Evolutionary conservation across 1,284 basidiomycete species (phyloP).

Genomic region (Boletus smithii): DNA sequence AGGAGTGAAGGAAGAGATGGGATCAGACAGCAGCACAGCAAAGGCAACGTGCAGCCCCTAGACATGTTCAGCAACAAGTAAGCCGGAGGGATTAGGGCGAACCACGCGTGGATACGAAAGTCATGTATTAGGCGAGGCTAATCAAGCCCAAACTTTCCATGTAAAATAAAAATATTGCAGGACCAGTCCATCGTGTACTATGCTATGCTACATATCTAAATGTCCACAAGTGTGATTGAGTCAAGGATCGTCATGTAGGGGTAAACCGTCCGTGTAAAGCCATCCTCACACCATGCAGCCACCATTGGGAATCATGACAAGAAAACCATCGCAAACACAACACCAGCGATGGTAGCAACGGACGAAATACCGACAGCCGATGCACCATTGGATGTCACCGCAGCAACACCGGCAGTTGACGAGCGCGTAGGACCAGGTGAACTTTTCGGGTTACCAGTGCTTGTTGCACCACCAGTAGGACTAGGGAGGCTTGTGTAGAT

Average conservation of each 20-base stretch:
- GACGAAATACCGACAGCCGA: slow-evolving; percentile 37
- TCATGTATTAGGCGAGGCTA: not conserved
- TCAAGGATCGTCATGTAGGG: too few species aligned
- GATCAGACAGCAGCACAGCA: slow-evolving; percentile 13
- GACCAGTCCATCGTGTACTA: too few species aligned
- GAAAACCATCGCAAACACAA: slow-evolving; percentile 45
- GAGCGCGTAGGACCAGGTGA: slow-evolving; percentile 24
- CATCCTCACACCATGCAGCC: too few species aligned
- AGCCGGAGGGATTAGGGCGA: too few species aligned
- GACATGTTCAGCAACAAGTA: slow-evolving; percentile 3
- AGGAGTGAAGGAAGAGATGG: not conserved
- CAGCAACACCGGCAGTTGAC: slow-evolving; percentile 23
- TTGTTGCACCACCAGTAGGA: slow-evolving; percentile 12
- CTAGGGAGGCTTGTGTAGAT: slow-evolving; percentile 40
- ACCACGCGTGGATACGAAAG: too few species aligned
- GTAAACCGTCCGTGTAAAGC: too few species aligned
- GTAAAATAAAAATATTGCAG: not conserved
- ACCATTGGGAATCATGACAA: slow-evolving; percentile 33
- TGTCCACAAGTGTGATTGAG: not conserved
- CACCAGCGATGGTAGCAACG: slow-evolving; percentile 39
- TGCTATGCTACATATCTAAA: slow-evolving; percentile 4
- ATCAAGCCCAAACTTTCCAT: not conserved
- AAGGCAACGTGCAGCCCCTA: not conserved
- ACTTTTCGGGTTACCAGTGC: slow-evolving; percentile 2
- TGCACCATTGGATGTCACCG: slow-evolving; percentile 35